Evolutionary conservation across 331 rosid genomes (phyloP).

Genomic region (Malus hybrid): DNA sequence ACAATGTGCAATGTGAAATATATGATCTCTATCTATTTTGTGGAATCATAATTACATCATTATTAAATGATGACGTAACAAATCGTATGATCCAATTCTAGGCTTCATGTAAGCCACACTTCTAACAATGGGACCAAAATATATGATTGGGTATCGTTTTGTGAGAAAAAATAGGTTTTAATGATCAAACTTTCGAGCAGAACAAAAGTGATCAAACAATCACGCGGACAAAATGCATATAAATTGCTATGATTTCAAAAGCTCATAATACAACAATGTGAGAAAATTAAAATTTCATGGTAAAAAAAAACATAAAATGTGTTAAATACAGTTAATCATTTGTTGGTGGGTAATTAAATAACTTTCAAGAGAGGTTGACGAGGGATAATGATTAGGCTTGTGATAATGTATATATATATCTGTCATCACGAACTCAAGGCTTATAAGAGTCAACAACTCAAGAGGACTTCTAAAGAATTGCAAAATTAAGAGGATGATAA

Average conservation of each 20-base stretch:
- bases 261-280: background rate
- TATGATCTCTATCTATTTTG: too few relatives aligned
- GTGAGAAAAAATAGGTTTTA: background rate
- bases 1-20: too few relatives aligned
- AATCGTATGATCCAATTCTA: background rate
- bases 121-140: background rate
- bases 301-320: too few relatives aligned
- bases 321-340: background rate
- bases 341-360: background rate
- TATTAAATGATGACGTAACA: background rate
- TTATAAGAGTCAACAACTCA: too few relatives aligned
- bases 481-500: too few relatives aligned
- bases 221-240: background rate
- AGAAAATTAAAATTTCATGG: too few relatives aligned
- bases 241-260: too few relatives aligned
- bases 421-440: background rate
- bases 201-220: too few relatives aligned
- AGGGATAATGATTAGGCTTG: background rate
- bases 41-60: background rate
- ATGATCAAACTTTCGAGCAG: too few relatives aligned
- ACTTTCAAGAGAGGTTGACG: background rate
- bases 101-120: background rate
- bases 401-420: background rate
- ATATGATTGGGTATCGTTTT: background rate
- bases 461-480: too few relatives aligned